Evolutionary conservation across 1,284 basidiomycete genomes (phyloP).

Genomic region (Naganishia liquefaciens): DNA sequence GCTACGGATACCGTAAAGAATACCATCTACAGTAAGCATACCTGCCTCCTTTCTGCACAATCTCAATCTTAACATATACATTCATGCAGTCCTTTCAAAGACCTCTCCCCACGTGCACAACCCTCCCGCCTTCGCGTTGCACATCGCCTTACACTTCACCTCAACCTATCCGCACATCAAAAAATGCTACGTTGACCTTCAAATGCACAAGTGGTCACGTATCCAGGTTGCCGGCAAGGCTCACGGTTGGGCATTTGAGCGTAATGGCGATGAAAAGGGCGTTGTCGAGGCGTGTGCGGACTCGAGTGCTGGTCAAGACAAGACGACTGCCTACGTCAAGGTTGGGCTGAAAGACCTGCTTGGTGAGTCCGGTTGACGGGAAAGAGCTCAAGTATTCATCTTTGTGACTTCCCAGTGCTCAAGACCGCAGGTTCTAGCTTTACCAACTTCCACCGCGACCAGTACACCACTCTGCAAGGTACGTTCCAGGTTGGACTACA

Average conservation of each 20-base stretch:
- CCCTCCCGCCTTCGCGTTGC: constrained; percentile 82
- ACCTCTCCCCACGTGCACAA: constrained; percentile 77
- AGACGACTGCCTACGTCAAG: constrained; percentile 62
- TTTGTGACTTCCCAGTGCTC: constrained; percentile 64
- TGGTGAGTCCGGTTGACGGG: constrained; percentile 56
- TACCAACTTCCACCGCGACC: constrained; percentile 76
- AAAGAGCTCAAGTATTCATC: constrained; percentile 31
- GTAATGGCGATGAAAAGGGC: constrained; percentile 88
- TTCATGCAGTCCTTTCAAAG: constrained; percentile 72
- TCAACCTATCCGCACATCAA: constrained; percentile 77
- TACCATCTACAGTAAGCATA: constrained; percentile 74
- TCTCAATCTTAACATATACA: background rate
- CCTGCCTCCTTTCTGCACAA: constrained; percentile 21
- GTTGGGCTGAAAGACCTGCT: constrained; percentile 75
- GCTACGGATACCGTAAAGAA: constrained; percentile 93
- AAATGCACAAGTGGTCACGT: constrained; percentile 82
- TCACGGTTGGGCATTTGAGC: constrained; percentile 79
- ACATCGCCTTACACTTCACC: constrained; percentile 80
- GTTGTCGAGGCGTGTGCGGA: constrained; percentile 68
- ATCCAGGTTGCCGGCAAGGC: constrained; percentile 61
- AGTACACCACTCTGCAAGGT: constrained; percentile 78
- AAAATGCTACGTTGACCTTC: constrained; percentile 73
- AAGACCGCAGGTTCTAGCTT: constrained; percentile 89
- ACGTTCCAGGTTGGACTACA: constrained; percentile 32
- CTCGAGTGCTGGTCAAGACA: constrained; percentile 51